Evolutionary conservation across 2,329 filamentous ascomycete species (phyloP).

Genomic region (Fusarium sp.): DNA sequence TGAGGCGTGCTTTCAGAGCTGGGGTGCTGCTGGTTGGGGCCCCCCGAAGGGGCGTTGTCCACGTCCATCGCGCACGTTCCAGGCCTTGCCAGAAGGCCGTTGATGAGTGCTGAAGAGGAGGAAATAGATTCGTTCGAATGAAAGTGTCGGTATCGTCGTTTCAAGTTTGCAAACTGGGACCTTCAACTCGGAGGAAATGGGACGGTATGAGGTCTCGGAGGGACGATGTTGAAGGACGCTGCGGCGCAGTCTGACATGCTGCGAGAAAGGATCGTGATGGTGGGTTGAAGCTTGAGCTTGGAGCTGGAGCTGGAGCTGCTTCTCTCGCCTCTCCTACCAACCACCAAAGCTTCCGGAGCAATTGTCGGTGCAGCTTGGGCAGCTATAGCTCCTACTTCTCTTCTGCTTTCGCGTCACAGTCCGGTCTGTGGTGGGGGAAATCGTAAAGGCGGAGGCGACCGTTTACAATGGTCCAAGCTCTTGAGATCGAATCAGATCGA

Average conservation of each 20-base stretch:
- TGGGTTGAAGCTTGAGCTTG: conserved; percentile 20
- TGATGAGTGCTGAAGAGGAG: conserved; percentile 1
- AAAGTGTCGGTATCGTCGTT: conserved; percentile 7
- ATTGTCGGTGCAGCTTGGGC: conserved; percentile 6
- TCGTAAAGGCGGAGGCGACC: conserved; percentile 24
- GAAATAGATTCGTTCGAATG: neutral
- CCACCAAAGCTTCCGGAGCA: neutral
- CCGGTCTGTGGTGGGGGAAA: conserved; percentile 25
- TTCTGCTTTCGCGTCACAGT: conserved; percentile 22
- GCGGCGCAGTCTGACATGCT: conserved; percentile 43
- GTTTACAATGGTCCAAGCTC: conserved; percentile 16
- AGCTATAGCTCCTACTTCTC: conserved; percentile 9
- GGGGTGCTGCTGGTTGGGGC: conserved; percentile 44
- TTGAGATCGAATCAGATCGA: neutral
- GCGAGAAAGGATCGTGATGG: conserved; percentile 25
- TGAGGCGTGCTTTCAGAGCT: conserved; percentile 50
- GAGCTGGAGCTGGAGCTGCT: conserved; percentile 2
- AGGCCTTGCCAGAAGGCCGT: conserved; percentile 14
- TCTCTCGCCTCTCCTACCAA: neutral
- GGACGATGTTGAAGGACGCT: conserved; percentile 28
- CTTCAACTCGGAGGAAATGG: conserved; percentile 32
- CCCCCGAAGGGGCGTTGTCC: conserved; percentile 44
- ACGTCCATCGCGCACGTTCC: conserved; percentile 44
- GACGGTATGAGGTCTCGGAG: conserved; percentile 31
- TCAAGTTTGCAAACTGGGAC: conserved; percentile 12